These are phyloP conservation scores for Claviceps sp. DNA, from an alignment of 2,329 filamentous ascomycete species.

Conservation along the genomic window DNA sequence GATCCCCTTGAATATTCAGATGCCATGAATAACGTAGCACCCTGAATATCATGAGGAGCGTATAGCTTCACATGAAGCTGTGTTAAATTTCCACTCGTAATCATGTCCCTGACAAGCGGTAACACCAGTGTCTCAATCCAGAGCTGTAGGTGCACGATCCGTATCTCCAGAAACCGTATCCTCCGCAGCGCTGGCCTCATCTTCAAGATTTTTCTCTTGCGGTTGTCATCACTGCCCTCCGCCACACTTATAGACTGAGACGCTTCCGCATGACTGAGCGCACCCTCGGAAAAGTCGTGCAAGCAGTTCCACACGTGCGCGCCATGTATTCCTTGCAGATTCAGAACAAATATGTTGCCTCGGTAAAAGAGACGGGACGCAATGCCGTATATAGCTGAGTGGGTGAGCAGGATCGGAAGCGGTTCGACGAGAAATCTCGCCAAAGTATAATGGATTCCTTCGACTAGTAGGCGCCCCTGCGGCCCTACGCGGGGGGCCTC, in stretches of 20 bases:
- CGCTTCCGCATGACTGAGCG: background rate
- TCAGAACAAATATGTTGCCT: slow-evolving; percentile 19
- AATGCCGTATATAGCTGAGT: slow-evolving; percentile 19
- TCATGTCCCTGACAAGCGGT: slow-evolving; percentile 19
- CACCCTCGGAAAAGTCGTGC: slow-evolving; percentile 7
- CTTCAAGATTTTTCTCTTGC: slow-evolving; percentile 9
- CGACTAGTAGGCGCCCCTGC: too few species aligned
- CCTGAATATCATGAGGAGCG: background rate
- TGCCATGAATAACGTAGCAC: background rate
- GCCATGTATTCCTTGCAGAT: slow-evolving; percentile 15
- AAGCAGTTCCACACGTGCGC: slow-evolving; percentile 15
- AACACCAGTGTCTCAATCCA: slow-evolving; percentile 18
- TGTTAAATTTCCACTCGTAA: slow-evolving; percentile 17
- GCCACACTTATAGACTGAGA: background rate
- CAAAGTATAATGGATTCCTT: background rate
- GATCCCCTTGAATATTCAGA: background rate
- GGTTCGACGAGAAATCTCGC: slow-evolving; percentile 9
- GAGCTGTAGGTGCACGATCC: slow-evolving; percentile 17
- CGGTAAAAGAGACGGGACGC: slow-evolving; percentile 19
- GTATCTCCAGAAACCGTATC: slow-evolving; percentile 15
- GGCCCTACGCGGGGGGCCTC: too few species aligned
- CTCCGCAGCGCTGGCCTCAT: slow-evolving; percentile 13
- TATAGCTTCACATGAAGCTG: slow-evolving; percentile 10
- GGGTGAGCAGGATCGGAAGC: slow-evolving; percentile 18
- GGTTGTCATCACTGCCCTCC: slow-evolving; percentile 7